Evolutionary conservation across 441 rosid genomes (phyloP).

Genomic region (Populus tomentosa): DNA sequence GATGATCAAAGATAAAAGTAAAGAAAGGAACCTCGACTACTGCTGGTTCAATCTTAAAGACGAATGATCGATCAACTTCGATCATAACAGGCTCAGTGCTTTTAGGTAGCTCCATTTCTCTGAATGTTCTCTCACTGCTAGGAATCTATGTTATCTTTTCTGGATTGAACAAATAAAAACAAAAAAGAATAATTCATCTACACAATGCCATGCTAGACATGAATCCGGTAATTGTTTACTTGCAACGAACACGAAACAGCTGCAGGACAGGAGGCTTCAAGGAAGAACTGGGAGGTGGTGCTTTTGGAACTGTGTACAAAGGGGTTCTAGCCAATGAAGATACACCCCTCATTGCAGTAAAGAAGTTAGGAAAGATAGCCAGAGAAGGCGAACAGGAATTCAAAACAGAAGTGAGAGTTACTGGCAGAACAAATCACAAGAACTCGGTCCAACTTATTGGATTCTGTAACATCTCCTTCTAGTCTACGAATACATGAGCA

Average conservation of each 20-base stretch:
- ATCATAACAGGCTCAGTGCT: conserved; percentile 11
- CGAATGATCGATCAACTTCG: conserved; percentile 5
- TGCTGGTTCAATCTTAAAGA: background rate
- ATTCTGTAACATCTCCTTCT: conserved; percentile 39
- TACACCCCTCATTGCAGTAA: conserved; percentile 17
- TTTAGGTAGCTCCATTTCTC: conserved; percentile 21
- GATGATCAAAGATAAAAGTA: conserved; percentile 24
- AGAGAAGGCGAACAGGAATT: conserved; percentile 31
- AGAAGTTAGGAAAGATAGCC: conserved; percentile 19
- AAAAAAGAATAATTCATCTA: background rate
- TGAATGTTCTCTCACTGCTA: background rate
- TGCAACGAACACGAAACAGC: conserved; percentile 32
- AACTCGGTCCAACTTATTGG: conserved; percentile 39
- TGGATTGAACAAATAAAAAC: background rate
- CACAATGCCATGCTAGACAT: background rate
- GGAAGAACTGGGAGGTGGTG: conserved; percentile 40
- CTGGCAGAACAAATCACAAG: conserved; percentile 43
- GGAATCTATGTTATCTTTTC: background rate
- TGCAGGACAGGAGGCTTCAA: conserved; percentile 24
- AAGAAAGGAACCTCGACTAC: background rate
- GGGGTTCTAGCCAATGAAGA: conserved; percentile 10
- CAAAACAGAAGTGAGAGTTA: conserved; percentile 26
- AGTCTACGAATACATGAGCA: conserved; percentile 45
- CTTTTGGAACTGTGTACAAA: conserved; percentile 38
- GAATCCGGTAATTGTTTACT: conserved; percentile 12